Evolutionary conservation across 2,329 filamentous ascomycete genomes (phyloP).

Genomic region (Xylaria hypoxylon): DNA sequence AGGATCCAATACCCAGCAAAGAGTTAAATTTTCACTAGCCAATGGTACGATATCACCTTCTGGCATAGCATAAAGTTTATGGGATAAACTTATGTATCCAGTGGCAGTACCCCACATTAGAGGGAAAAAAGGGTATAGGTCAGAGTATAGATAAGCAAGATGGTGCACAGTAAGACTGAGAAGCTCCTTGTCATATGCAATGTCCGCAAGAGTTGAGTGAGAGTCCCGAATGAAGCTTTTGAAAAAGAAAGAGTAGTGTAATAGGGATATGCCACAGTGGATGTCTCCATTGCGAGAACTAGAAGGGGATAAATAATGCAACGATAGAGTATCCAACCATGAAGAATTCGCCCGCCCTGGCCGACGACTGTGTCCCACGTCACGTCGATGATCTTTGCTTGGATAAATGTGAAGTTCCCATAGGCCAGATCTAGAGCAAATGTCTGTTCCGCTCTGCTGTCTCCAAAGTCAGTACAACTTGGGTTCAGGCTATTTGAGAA

Average conservation of each 20-base stretch:
- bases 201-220: neutral
- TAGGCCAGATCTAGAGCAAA: slow-evolving; percentile 24
- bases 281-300: slow-evolving; percentile 26
- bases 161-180: neutral
- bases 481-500: neutral
- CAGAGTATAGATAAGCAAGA: slow-evolving; percentile 9
- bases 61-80: slow-evolving; percentile 29
- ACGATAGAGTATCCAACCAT: slow-evolving; percentile 28
- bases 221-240: neutral
- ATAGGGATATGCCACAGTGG: slow-evolving; percentile 13
- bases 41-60: slow-evolving; percentile 14
- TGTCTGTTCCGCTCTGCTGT: neutral
- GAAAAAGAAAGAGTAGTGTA: slow-evolving; percentile 20
- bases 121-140: slow-evolving; percentile 22
- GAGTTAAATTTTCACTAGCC: slow-evolving; percentile 8
- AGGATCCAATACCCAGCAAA: slow-evolving; percentile 25
- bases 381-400: slow-evolving; percentile 31
- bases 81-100: slow-evolving; percentile 28
- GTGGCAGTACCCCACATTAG: slow-evolving; percentile 27
- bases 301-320: slow-evolving; percentile 24
- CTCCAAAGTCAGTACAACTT: neutral
- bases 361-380: slow-evolving; percentile 29
- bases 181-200: neutral
- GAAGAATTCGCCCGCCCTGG: slow-evolving; percentile 31
- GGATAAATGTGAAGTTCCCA: slow-evolving; percentile 31